Evolutionary conservation across 306 rosid species (phyloP), one percentile per base, ranked within the genome.

Genomic region (Oxytropis ochrocephala): DNA sequence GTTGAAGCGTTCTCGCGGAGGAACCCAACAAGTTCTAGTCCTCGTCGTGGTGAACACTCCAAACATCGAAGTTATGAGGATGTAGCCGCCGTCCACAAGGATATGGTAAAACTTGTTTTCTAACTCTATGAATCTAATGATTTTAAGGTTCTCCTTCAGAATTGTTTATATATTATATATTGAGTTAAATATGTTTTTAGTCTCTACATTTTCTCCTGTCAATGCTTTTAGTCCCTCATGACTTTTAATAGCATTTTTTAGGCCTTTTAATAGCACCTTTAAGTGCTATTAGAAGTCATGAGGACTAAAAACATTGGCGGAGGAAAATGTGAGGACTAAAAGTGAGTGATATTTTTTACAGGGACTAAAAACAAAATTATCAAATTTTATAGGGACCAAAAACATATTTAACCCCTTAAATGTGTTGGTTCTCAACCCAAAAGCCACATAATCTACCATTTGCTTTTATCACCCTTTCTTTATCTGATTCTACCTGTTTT

Each of bases 1-100:
- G 97, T 95, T 80, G 99, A 91, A 85, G 91, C 81, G 61, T 85
- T 95, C 85, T 87, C 97, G 11, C 84, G 95, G 80, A 89, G 89
- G 79, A 88, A 87, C 65, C 82, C 83, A 39, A 64, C 93, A 47
- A 72, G 78, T 62, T 57, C 97, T 71, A 91, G 95, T 75, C 99
- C 99, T 39, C 95, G 63, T 39, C 95, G 63, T 6, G 71, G 65
- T 61, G 96, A 91, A 64, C 91, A 76, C 64, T 50, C 84, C 76
- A 94, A 80, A 68, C 90, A 86, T 47, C 86, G 89, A 81, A 70
- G 85, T 65, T 63, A 54, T 69, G 99, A 95, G 38, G 97, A 89
- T 65, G 74, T 30, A 73, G 80, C 85, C 75, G 58, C 85, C 67
- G 29, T 67, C 6, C 75, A 84, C 47, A 87, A 79, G 65, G 95